Conservation (phyloP, 2,329 filamentous ascomycete genomes). For the Botryotinia calthae region DNA sequence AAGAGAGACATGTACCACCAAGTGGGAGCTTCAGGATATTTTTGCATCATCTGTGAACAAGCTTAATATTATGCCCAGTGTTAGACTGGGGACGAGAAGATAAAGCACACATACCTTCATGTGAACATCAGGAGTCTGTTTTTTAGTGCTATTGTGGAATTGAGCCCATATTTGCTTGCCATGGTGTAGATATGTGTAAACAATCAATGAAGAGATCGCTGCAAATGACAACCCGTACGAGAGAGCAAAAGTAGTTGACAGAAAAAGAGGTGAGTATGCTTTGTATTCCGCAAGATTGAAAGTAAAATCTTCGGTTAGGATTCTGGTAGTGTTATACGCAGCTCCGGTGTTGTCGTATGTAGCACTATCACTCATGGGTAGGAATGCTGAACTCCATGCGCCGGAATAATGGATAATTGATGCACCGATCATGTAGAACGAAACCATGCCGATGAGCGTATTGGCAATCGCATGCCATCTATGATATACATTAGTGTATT, state of each 20-base stretch:
- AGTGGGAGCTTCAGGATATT: slow-evolving; percentile 3
- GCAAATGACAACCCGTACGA: slow-evolving; percentile 72
- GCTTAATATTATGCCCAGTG: not conserved
- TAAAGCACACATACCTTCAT: not conserved
- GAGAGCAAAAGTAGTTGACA: slow-evolving; percentile 70
- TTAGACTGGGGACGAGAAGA: not conserved
- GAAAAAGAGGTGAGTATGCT: slow-evolving; percentile 68
- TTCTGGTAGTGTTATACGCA: slow-evolving; percentile 60
- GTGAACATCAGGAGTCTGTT: slow-evolving; percentile 8
- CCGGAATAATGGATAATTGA: slow-evolving; percentile 59
- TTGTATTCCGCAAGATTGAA: slow-evolving; percentile 64
- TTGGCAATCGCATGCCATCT: slow-evolving; percentile 70
- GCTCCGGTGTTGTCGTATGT: slow-evolving; percentile 72
- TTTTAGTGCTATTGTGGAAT: slow-evolving; percentile 5
- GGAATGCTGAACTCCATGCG: slow-evolving; percentile 43
- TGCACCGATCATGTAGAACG: slow-evolving; percentile 60
- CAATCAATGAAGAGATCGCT: slow-evolving; percentile 63
- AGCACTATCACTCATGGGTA: slow-evolving; percentile 68
- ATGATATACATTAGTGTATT: not conserved
- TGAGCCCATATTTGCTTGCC: slow-evolving; percentile 59
- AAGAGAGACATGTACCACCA: slow-evolving; percentile 19
- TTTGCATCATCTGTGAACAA: not conserved
- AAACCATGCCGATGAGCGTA: slow-evolving; percentile 63
- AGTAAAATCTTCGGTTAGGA: slow-evolving; percentile 61
- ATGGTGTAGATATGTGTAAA: slow-evolving; percentile 66